Percentiles rank a stretch among this genome's conserved stretches.
phyloP scores from a whole-genome alignment of 2,329 filamentous ascomycete genomes.

The Fusarium longipes region DNA sequence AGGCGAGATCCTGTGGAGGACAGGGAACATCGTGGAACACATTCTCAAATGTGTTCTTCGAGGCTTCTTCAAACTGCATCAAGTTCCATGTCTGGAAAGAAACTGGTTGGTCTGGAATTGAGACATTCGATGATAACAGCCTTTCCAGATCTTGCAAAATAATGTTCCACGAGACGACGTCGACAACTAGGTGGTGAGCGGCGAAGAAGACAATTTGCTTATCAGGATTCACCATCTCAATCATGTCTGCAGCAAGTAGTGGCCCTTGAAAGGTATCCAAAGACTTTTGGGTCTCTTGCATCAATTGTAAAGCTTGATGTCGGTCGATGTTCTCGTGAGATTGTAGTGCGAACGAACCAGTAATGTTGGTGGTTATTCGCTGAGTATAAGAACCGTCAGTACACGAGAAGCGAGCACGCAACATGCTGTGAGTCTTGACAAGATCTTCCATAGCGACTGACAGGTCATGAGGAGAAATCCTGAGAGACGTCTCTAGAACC shows the following conservation, averaged over 20 bases:
- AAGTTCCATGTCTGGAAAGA: conserved; percentile 49
- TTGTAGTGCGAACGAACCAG: conserved; percentile 9
- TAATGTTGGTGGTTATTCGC: conserved; percentile 1
- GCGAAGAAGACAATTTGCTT: conserved; percentile 45
- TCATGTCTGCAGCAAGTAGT: conserved; percentile 31
- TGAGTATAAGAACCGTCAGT: conserved; percentile 10
- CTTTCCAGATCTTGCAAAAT: conserved; percentile 51
- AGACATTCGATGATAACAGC: conserved; percentile 48
- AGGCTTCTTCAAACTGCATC: conserved; percentile 41
- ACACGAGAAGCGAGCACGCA: conserved; percentile 27
- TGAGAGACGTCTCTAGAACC: conserved; percentile 6
- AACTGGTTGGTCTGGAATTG: conserved; percentile 12
- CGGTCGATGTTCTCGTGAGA: neutral
- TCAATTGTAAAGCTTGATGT: neutral
- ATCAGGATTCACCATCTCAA: conserved; percentile 13
- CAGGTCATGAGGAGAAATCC: neutral
- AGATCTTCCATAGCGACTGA: conserved; percentile 12
- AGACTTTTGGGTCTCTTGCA: conserved; percentile 9
- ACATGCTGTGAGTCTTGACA: conserved; percentile 31
- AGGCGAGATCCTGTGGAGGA: conserved; percentile 30
- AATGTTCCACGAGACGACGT: conserved; percentile 61
- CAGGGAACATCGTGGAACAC: conserved; percentile 7
- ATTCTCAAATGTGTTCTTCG: conserved; percentile 26
- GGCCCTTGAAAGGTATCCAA: conserved; percentile 13
- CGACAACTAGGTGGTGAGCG: conserved; percentile 55